A percentile compares a stretch with the other conserved stretches of the same genome.
phyloP scores from a whole-genome alignment of 768 basidiomycete genomes.

The Suillus alpinus region DNA sequence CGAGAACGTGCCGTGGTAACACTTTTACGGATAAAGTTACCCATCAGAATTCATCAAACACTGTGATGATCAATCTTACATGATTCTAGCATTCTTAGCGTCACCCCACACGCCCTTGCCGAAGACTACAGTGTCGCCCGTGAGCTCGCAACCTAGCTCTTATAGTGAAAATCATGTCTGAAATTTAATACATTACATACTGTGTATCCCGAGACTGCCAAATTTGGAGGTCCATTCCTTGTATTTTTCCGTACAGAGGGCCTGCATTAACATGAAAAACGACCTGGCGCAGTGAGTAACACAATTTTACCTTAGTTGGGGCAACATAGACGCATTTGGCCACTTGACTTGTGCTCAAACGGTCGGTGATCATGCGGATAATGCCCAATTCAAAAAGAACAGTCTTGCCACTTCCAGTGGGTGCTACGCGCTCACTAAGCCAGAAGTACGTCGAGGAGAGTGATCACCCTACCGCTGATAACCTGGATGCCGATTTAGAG shows the following conservation, averaged over 20 bases:
- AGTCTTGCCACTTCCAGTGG: slow-evolving; percentile 96
- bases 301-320: slow-evolving; percentile 71
- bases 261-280: slow-evolving; percentile 40
- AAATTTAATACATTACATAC: slow-evolving; percentile 37
- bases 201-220: slow-evolving; percentile 68
- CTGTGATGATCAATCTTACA: slow-evolving; percentile 44
- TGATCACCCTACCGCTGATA: slow-evolving; percentile 53
- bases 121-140: slow-evolving; percentile 80
- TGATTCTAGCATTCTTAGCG: slow-evolving; percentile 73
- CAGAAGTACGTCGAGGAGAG: slow-evolving; percentile 8
- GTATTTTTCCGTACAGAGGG: slow-evolving; percentile 81
- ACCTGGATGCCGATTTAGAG: slow-evolving; percentile 43
- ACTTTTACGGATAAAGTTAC: slow-evolving; percentile 31
- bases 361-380: slow-evolving; percentile 62
- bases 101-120: slow-evolving; percentile 70
- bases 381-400: slow-evolving; percentile 92
- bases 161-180: not conserved
- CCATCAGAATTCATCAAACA: slow-evolving; percentile 4
- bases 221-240: slow-evolving; percentile 87
- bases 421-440: slow-evolving; percentile 49
- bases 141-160: slow-evolving; percentile 76
- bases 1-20: slow-evolving; percentile 66
- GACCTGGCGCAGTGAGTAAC: not conserved
- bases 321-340: slow-evolving; percentile 88
- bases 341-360: slow-evolving; percentile 29